Conservation (phyloP, 2,329 filamentous ascomycete genomes). For the Aspergillus sp. region DNA sequence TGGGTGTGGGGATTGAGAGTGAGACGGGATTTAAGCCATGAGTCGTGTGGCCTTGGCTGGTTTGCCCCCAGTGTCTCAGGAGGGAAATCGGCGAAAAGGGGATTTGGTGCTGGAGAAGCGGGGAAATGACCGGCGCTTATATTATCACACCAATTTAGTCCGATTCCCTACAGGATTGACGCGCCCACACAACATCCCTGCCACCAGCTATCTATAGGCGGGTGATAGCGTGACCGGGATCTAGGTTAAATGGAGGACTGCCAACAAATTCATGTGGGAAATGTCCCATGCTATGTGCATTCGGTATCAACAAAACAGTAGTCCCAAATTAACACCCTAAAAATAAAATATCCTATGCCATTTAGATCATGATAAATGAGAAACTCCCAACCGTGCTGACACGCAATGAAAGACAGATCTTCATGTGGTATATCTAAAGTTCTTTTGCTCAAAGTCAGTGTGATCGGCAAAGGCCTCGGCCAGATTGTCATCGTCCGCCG, state of each 20-base stretch:
- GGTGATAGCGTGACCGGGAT: too few species aligned
- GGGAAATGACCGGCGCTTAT: background rate
- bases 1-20: background rate
- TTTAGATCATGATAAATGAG: background rate
- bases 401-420: background rate
- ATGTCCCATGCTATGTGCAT: too few species aligned
- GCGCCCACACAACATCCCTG: too few species aligned
- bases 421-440: slow-evolving; percentile 30
- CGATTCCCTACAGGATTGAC: background rate
- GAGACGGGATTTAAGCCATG: too few species aligned
- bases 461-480: slow-evolving; percentile 23
- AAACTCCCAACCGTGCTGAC: background rate
- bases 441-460: slow-evolving; percentile 29
- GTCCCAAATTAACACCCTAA: background rate
- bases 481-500: slow-evolving; percentile 11
- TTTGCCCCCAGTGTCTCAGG: background rate
- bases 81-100: background rate
- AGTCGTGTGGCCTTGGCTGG: background rate
- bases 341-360: background rate
- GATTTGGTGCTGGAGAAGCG: background rate
- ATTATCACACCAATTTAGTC: background rate
- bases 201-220: too few species aligned
- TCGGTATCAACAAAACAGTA: too few species aligned
- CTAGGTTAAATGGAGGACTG: too few species aligned
- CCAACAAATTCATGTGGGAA: too few species aligned